Evolutionary conservation across 2,329 filamentous ascomycete genomes (phyloP).

Genomic region (Ceratocystis lukuohia): DNA sequence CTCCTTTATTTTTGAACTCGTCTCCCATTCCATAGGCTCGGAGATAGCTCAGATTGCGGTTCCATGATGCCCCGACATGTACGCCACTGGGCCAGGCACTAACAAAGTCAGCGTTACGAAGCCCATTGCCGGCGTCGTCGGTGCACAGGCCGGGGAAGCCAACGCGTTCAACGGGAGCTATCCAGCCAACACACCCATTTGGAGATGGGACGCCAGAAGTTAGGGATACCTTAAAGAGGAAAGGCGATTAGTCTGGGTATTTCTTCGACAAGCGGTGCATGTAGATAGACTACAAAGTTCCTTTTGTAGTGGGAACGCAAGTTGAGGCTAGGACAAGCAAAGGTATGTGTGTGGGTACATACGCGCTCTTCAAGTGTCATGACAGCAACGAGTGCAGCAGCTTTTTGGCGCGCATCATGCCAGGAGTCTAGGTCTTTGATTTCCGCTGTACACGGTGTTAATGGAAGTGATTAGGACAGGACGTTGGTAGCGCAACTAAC

Average conservation of each 20-base stretch:
- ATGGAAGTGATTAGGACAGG: background rate
- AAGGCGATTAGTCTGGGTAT: background rate
- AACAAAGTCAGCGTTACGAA: conserved; percentile 33
- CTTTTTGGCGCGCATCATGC: conserved; percentile 53
- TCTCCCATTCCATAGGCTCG: conserved; percentile 61
- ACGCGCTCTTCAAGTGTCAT: conserved; percentile 66
- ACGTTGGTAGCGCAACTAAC: conserved; percentile 27
- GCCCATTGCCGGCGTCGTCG: conserved; percentile 33
- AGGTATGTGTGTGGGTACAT: conserved; percentile 7
- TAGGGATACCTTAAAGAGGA: conserved; percentile 42
- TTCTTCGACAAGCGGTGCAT: no score
- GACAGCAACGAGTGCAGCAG: conserved; percentile 53
- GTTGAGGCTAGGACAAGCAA: background rate
- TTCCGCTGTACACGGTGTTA: conserved; percentile 27
- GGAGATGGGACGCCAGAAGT: conserved; percentile 53
- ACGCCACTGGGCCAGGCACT: conserved; percentile 42
- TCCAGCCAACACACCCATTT: conserved; percentile 37
- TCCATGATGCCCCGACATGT: conserved; percentile 53
- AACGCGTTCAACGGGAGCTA: conserved; percentile 29
- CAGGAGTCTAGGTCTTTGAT: conserved; percentile 52
- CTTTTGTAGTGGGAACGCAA: background rate
- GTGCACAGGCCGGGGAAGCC: conserved; percentile 35
- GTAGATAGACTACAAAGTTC: background rate
- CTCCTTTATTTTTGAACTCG: conserved; percentile 64
- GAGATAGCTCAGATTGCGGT: conserved; percentile 52